These are phyloP conservation scores for Lasiodiplodia sp. DNA, from an alignment of 2,329 filamentous ascomycete species.

Conservation along the genomic window DNA sequence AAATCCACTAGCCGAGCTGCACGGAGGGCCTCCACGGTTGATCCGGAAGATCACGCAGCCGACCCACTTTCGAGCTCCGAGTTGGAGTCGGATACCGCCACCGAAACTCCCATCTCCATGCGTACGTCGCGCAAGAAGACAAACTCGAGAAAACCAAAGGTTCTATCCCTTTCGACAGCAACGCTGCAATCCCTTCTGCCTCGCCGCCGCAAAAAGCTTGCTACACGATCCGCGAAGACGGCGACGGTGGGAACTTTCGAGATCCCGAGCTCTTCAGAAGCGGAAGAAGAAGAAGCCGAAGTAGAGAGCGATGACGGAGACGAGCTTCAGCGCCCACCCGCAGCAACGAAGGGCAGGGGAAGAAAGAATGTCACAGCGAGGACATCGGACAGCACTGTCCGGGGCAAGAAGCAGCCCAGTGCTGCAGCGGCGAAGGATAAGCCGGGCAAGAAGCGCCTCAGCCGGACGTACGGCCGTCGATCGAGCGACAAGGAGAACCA, in stretches of 20 bases:
- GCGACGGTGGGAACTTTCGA: constrained; percentile 48
- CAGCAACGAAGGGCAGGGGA: constrained; percentile 34
- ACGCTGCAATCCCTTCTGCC: constrained; percentile 55
- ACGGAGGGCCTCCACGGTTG: constrained; percentile 31
- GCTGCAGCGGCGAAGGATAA: constrained; percentile 29
- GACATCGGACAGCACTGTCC: not conserved
- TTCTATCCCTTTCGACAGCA: constrained; percentile 47
- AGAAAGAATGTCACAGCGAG: constrained; percentile 32
- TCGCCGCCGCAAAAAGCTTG: constrained; percentile 40
- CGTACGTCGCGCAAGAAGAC: constrained; percentile 22
- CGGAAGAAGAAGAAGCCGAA: constrained; percentile 23
- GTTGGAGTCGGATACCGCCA: constrained; percentile 48
- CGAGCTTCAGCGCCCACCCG: constrained; percentile 43
- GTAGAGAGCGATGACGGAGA: constrained; percentile 51
- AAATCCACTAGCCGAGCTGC: constrained; percentile 18
- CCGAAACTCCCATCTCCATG: constrained; percentile 21
- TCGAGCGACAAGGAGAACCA: constrained; percentile 55
- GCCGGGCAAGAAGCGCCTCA: constrained; percentile 40
- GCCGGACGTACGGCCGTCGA: constrained; percentile 33
- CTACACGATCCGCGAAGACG: not conserved
- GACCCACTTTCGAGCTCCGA: constrained; percentile 33
- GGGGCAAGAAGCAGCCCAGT: not conserved
- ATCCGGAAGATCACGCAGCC: constrained; percentile 33
- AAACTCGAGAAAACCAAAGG: not conserved
- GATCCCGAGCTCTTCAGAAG: constrained; percentile 46